Base-by-base conservation (phyloP, 2,329 filamentous ascomycete genomes). In the Calonectria pseudoreteaudii region DNA sequence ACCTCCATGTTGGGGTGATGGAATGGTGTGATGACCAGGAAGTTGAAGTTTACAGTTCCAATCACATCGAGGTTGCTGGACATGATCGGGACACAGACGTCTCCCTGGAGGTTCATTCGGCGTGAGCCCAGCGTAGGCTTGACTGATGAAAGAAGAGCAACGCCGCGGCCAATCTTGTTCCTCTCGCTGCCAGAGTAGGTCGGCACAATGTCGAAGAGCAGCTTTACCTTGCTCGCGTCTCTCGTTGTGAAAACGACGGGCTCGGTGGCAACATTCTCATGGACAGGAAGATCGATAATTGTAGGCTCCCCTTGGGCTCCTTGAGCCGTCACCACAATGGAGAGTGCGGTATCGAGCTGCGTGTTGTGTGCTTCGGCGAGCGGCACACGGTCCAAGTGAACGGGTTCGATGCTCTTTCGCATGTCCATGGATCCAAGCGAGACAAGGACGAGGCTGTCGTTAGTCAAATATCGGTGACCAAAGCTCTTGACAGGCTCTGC, bases 381-480 rank as follows among this genome's bases (percentile, higher is more conserved):
- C 0, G 96, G 95, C 67, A 98, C 97, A 31, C 92, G 93, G 78
- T 98, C 97, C 28, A 99, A 89, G 76, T 92, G 94, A 58, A 99
- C 96, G 0, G 96, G 93, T 58, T 95, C 91, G 7, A 93, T 87
- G 41, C 91, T 90, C 85, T 97, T 98, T 69, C 95, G 92, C 86
- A 94, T 94, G 82, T 99, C 97, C 94, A 98, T 98, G 0, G 95
- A 96, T 0, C 97, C 97, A 11, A 99, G 87, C 80, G 95, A 98
- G 79, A 99, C 96, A 64, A 98, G 88, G 5, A 99, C 91, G 88
- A 99, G 93, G 75, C 94, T 94, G 80, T 98, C 93, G 66, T 97
- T 92, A 23, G 92, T 97, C 66, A 99, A 90, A 85, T 98, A 99
- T 68, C 96, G 92, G 87, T 99, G 97, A 70, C 97, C 97, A 84